These are phyloP conservation scores for Pichia cactophila DNA, from an alignment of 1,139 yeast genomes.

Conservation along the genomic window DNA sequence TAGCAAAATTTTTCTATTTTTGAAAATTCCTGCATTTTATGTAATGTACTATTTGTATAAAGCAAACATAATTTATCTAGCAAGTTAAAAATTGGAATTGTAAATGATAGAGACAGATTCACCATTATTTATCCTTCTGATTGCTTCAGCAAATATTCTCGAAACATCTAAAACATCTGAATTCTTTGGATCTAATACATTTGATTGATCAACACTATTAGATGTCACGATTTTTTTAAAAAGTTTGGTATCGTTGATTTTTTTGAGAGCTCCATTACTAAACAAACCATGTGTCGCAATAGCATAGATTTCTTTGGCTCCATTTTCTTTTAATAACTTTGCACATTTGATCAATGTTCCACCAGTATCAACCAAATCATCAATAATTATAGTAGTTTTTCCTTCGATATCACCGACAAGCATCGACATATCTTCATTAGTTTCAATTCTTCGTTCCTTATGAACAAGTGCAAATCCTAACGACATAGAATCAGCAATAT, in stretches of 20 bases:
- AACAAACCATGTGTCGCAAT: conserved; percentile 89
- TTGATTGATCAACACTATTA: conserved; percentile 84
- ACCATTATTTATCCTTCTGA: conserved; percentile 93
- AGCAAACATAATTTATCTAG: neutral
- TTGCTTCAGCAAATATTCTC: conserved; percentile 84
- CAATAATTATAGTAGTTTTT: conserved; percentile 78
- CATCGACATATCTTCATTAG: conserved; percentile 35
- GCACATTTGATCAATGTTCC: conserved; percentile 92
- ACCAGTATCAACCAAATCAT: conserved; percentile 91
- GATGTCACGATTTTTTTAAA: conserved; percentile 86
- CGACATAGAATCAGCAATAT: conserved; percentile 84
- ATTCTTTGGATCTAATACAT: conserved; percentile 46
- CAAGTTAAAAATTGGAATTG: conserved; percentile 66
- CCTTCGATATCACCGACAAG: conserved; percentile 88
- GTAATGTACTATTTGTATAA: neutral
- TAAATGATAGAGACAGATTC: conserved; percentile 91
- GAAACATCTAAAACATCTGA: conserved; percentile 85
- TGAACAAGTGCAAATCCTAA: conserved; percentile 92
- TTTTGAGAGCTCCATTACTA: conserved; percentile 80
- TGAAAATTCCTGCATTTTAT: neutral
- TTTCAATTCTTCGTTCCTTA: conserved; percentile 73
- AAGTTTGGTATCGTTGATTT: conserved; percentile 51
- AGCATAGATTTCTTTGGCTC: conserved; percentile 81
- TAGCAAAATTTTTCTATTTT: too few relatives aligned
- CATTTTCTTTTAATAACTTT: conserved; percentile 81